Evolutionary conservation across 2,329 filamentous ascomycete genomes (phyloP).

Genomic region (Colletotrichum musae): DNA sequence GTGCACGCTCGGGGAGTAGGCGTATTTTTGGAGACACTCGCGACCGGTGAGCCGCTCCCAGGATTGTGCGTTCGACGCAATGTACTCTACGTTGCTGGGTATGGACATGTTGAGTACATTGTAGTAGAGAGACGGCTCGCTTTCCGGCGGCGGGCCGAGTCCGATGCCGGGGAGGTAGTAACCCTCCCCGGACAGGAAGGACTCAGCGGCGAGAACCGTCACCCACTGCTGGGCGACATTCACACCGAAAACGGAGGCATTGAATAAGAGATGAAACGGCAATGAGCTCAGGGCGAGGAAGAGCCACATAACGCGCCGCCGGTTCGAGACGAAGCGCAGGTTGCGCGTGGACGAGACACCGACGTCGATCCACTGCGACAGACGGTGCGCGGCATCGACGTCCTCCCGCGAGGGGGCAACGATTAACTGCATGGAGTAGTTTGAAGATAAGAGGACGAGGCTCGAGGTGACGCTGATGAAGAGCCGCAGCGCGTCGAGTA

Average conservation of each 20-base stretch:
- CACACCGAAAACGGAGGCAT: constrained; percentile 32
- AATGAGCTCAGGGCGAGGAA: constrained; percentile 44
- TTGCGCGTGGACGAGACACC: constrained; percentile 60
- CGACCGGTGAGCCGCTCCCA: constrained; percentile 8
- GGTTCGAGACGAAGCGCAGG: constrained; percentile 42
- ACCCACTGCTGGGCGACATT: constrained; percentile 27
- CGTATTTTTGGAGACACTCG: constrained; percentile 1
- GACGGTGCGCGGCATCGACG: constrained; percentile 59
- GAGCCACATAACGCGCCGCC: constrained; percentile 41
- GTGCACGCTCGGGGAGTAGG: neutral
- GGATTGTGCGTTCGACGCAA: neutral
- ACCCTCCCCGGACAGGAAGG: constrained; percentile 39
- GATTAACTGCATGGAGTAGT: constrained; percentile 43
- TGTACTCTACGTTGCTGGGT: neutral
- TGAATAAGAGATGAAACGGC: constrained; percentile 48
- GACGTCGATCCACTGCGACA: constrained; percentile 58
- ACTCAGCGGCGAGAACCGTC: constrained; percentile 14
- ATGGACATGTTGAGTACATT: neutral
- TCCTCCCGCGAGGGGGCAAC: constrained; percentile 38
- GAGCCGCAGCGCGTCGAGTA: constrained; percentile 44
- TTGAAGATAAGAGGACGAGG: constrained; percentile 34
- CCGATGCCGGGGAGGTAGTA: constrained; percentile 26
- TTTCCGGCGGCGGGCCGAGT: neutral
- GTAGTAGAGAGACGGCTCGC: neutral
- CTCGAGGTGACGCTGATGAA: constrained; percentile 57